Base-by-base conservation (phyloP, 495 filamentous ascomycete species). In the Aspergillus bertholletiae region DNA sequence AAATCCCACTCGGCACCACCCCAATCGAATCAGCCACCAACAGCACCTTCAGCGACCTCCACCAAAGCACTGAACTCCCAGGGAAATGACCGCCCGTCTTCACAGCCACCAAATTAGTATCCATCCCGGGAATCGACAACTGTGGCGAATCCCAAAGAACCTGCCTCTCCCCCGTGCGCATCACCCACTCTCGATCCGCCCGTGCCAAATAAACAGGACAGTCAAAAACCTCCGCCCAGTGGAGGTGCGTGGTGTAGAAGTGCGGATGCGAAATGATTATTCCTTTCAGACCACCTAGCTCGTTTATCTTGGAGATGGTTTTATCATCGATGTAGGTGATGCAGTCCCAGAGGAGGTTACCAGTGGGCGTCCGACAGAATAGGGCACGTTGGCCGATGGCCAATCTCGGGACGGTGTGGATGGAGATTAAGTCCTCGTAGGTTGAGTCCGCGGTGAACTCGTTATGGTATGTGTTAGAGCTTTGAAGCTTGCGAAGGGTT, bases 221-320 rank as follows among this genome's bases (percentile, higher is more conserved):
- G 1, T 71, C 53, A 49, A 93, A 90, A 1, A 65, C 62, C 27
- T 70, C 61, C 0, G 84, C 83, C 88, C 88, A 93, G 37, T 83
- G 78, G 0, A 84, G 57, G 56, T 88, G 82, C 9, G 88, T 85
- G 15, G 80, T 80, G 67, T 88, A 92, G 65, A 85, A 93, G 64
- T 93, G 88, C 30, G 88, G 88, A 65, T 93, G 88, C 0, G 81
- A 85, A 58, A 93, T 90, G 40, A 91, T 82, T 34, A 91, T 90
- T 0, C 81, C 87, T n/a, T 74, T 69, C 3, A 92, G 60, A 0
- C 85, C 86, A 41, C 88, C 88, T 3, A 78, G 53, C 7, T 52
- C 54, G 8, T 68, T 66, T 54, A 86, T 76, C 44, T 54, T 52
- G 0, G 58, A 47, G 11, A 87, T 67, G 0, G 87, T 91, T 11